A percentile compares a stretch with the other conserved stretches of the same genome.
Evolutionary conservation across 495 filamentous ascomycete species (phyloP).

Genomic region (Parachaetomium inaequale): DNA sequence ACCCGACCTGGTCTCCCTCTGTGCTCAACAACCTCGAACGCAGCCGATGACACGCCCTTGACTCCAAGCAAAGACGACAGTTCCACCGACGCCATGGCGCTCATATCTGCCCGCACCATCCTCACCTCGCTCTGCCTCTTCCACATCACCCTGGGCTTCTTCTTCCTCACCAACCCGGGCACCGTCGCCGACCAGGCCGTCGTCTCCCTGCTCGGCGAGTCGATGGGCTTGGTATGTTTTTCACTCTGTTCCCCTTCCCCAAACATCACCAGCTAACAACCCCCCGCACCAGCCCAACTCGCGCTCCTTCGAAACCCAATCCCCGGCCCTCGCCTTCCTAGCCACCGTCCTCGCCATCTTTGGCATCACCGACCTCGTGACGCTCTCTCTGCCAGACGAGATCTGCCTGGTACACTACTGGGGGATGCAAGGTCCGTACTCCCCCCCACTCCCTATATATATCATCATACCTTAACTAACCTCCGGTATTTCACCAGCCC

Average conservation of each 20-base stretch:
- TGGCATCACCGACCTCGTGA: slow-evolving; percentile 69
- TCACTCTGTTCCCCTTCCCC: not conserved
- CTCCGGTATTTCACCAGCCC: slow-evolving; percentile 38
- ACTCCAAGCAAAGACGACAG: not conserved
- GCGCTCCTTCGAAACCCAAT: slow-evolving; percentile 58
- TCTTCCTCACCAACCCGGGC: slow-evolving; percentile 69
- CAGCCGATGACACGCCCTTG: not conserved
- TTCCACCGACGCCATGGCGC: slow-evolving; percentile 55
- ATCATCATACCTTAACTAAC: not conserved
- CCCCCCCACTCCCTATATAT: not conserved
- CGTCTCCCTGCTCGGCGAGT: slow-evolving; percentile 78
- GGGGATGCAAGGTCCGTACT: slow-evolving; percentile 54
- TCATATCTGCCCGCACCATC: slow-evolving; percentile 72
- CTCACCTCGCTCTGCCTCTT: slow-evolving; percentile 76
- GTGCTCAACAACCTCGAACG: not conserved
- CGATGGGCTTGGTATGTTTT: slow-evolving; percentile 66
- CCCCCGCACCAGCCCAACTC: slow-evolving; percentile 36
- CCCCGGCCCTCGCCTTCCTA: slow-evolving; percentile 66
- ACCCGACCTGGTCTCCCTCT: not conserved
- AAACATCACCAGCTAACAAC: not conserved
- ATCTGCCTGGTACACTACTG: slow-evolving; percentile 59
- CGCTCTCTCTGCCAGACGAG: slow-evolving; percentile 68
- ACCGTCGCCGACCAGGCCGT: slow-evolving; percentile 72
- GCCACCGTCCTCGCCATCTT: slow-evolving; percentile 62
- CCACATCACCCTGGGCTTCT: slow-evolving; percentile 75